phyloP scores from a whole-genome alignment of 768 basidiomycete genomes.

The Boletus reticulatus region DNA sequence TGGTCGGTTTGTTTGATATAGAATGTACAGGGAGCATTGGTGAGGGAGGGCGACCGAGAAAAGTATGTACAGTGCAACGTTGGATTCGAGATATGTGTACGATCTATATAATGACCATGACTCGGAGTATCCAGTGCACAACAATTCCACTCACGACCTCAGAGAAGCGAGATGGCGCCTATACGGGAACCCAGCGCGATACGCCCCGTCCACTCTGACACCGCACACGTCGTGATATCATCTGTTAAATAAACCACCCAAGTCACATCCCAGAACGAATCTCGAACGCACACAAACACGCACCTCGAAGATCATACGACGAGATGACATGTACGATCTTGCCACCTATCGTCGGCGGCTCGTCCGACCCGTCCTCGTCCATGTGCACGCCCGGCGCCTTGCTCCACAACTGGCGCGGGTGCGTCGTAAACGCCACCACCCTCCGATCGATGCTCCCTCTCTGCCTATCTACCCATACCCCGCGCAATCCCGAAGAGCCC shows the following conservation, averaged over 20 bases:
- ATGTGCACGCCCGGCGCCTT: background rate
- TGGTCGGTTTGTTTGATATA: too few relatives aligned
- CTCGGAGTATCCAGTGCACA: too few relatives aligned
- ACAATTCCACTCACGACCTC: background rate
- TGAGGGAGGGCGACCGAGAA: too few relatives aligned
- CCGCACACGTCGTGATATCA: slow-evolving; percentile 45
- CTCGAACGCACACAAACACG: background rate
- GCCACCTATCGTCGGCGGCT: slow-evolving; percentile 8
- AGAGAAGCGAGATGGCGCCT: slow-evolving; percentile 30
- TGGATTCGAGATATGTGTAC: background rate
- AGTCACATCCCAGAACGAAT: background rate
- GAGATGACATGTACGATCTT: slow-evolving; percentile 13
- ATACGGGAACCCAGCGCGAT: slow-evolving; percentile 43
- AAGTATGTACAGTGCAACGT: too few relatives aligned
- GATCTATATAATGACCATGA: too few relatives aligned
- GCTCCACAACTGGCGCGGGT: slow-evolving; percentile 6
- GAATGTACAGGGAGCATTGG: too few relatives aligned
- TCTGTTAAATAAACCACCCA: slow-evolving; percentile 34
- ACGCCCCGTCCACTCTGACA: slow-evolving; percentile 44
- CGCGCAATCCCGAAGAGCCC: slow-evolving; percentile 21
- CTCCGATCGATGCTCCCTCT: slow-evolving; percentile 15
- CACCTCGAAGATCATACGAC: slow-evolving; percentile 32
- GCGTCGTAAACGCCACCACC: slow-evolving; percentile 24
- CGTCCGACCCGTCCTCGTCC: background rate
- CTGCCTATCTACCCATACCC: slow-evolving; percentile 23